Evolutionary conservation across 1,284 basidiomycete genomes (phyloP).

Genomic region (Puccinia brachypodii): DNA sequence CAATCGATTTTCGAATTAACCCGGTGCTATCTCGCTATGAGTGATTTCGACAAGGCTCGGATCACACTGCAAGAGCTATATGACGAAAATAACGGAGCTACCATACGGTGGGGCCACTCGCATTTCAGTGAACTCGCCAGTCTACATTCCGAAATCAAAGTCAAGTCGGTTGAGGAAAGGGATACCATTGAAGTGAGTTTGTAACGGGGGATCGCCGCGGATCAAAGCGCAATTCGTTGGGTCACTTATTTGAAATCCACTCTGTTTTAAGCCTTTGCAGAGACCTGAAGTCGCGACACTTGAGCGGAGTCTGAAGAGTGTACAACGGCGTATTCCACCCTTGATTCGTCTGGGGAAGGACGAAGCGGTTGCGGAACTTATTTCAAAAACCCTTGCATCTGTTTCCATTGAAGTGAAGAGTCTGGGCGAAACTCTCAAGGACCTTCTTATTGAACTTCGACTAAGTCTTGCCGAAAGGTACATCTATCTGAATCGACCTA

Average conservation of each 20-base stretch:
- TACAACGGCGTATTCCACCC: background rate
- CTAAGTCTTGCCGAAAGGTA: background rate
- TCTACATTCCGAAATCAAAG: too few relatives aligned
- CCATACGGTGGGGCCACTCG: too few relatives aligned
- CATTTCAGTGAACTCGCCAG: too few relatives aligned
- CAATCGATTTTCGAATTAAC: too few relatives aligned
- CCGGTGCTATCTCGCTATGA: too few relatives aligned
- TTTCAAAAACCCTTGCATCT: background rate
- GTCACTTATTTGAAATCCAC: background rate
- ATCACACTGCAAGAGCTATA: too few relatives aligned
- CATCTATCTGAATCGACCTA: background rate
- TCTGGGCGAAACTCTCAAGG: background rate
- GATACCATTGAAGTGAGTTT: background rate
- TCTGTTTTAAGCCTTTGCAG: background rate
- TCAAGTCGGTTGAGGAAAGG: background rate
- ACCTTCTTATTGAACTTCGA: background rate
- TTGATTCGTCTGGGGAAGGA: background rate
- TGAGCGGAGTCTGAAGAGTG: background rate
- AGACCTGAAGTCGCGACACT: background rate
- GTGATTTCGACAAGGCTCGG: too few relatives aligned
- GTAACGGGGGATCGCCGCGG: too few relatives aligned
- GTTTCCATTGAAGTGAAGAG: background rate
- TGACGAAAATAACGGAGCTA: too few relatives aligned
- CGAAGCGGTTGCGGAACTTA: background rate
- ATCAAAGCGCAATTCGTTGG: background rate